phyloP scores from a whole-genome alignment of 225 moss, liverwort and hornwort species.

The Takakia lepidozioides region DNA sequence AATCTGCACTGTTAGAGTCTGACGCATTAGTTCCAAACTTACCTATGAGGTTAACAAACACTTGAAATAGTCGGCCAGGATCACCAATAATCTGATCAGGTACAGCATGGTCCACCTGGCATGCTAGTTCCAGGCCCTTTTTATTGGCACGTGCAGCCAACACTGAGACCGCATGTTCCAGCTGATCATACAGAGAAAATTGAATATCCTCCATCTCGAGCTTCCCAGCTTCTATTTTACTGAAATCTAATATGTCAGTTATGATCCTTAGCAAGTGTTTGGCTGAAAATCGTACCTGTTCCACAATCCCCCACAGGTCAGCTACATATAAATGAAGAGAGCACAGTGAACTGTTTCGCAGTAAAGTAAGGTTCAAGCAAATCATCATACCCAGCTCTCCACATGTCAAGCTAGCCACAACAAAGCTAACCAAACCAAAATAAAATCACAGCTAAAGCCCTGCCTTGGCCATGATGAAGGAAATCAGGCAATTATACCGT shows the following conservation, averaged over 20 bases:
- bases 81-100: constrained; percentile 66
- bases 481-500: no score
- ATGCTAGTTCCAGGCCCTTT: constrained; percentile 59
- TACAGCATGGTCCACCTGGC: constrained; percentile 46
- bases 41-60: constrained; percentile 61
- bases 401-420: no score
- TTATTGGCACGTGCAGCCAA: constrained; percentile 63
- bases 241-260: constrained; percentile 55
- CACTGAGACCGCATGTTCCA: constrained; percentile 60
- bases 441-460: no score
- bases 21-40: no score
- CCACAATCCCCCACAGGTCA: no score
- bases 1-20: no score
- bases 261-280: constrained; percentile 56
- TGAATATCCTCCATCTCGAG: constrained; percentile 65
- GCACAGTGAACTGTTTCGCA: no score
- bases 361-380: no score
- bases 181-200: constrained; percentile 55
- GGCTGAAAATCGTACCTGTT: constrained; percentile 56
- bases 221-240: constrained; percentile 65
- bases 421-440: no score
- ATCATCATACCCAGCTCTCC: no score
- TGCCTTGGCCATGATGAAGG: no score
- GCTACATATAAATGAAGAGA: no score
- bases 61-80: constrained; percentile 59